Evolutionary conservation across 768 basidiomycete species (phyloP).

Genomic region (Macrolepiota fuliginosa): DNA sequence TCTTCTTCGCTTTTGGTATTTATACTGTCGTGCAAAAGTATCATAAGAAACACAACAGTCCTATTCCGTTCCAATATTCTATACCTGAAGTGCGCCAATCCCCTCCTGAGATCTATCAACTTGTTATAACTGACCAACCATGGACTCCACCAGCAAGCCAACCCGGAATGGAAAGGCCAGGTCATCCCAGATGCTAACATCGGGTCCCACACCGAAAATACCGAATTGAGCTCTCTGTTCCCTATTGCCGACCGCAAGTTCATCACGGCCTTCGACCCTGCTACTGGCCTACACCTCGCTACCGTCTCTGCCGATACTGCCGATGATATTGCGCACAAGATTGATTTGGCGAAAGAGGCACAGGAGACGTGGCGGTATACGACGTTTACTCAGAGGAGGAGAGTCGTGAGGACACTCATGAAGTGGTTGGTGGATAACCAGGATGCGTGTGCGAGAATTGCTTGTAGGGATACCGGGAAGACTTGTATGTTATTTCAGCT

Average conservation of each 20-base stretch:
- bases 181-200: conserved; percentile 59
- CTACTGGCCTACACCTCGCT: conserved; percentile 77
- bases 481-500: conserved; percentile 54
- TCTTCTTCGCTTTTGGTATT: conserved; percentile 77
- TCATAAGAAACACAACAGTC: conserved; percentile 69
- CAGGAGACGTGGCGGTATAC: conserved; percentile 74
- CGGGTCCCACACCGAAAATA: conserved; percentile 59
- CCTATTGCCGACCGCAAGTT: conserved; percentile 52
- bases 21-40: conserved; percentile 77
- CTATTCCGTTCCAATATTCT: conserved; percentile 62
- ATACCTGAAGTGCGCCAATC: conserved; percentile 50
- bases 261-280: conserved; percentile 91
- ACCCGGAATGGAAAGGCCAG: conserved; percentile 54
- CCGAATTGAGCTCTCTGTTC: conserved; percentile 50
- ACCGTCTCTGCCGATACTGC: conserved; percentile 76
- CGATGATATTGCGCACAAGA: conserved; percentile 71
- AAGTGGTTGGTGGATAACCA: conserved; percentile 95
- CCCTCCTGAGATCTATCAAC: not conserved
- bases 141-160: conserved; percentile 42
- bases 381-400: conserved; percentile 74
- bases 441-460: conserved; percentile 80
- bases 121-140: not conserved
- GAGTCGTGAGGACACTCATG: conserved; percentile 82
- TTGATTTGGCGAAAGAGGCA: conserved; percentile 59
- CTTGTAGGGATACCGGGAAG: conserved; percentile 94